A percentile compares a stretch with the other conserved stretches of the same genome.
Conservation (phyloP, 208 protist genomes). For the Leishmania aethiopica region DNA sequence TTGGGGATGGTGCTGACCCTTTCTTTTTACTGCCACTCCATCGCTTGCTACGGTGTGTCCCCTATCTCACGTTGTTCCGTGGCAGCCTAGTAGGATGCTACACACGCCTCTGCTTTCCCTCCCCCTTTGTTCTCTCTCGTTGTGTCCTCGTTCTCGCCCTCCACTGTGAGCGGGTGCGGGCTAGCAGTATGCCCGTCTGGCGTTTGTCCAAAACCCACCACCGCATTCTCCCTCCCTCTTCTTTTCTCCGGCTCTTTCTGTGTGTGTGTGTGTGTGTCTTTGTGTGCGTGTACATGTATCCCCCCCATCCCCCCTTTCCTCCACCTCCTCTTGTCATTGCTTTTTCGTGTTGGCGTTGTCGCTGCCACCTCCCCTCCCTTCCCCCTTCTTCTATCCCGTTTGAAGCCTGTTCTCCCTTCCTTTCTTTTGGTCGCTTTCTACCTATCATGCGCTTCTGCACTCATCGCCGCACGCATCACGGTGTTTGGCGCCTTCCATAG, state of each 20-base stretch:
- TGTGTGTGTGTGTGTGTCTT: not conserved
- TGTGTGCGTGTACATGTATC: not conserved
- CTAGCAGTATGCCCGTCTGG: not conserved
- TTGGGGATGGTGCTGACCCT: not conserved
- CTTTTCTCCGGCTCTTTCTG: not conserved
- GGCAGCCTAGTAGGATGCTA: not conserved
- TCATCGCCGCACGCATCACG: not conserved
- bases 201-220: not conserved
- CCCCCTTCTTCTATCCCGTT: not conserved
- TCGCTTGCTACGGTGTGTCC: not conserved
- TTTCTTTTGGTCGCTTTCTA: not conserved
- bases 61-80: not conserved
- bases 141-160: slow-evolving; percentile 10
- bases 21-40: not conserved
- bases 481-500: not conserved
- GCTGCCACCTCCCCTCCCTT: not conserved
- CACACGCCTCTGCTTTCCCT: not conserved
- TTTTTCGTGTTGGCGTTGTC: not conserved
- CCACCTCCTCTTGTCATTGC: not conserved
- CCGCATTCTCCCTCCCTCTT: not conserved
- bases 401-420: not conserved
- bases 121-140: not conserved
- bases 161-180: not conserved
- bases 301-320: not conserved
- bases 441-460: slow-evolving; percentile 6